phyloP scores from a whole-genome alignment of 495 filamentous ascomycete species.

The Amphirosellinia nigrospora region DNA sequence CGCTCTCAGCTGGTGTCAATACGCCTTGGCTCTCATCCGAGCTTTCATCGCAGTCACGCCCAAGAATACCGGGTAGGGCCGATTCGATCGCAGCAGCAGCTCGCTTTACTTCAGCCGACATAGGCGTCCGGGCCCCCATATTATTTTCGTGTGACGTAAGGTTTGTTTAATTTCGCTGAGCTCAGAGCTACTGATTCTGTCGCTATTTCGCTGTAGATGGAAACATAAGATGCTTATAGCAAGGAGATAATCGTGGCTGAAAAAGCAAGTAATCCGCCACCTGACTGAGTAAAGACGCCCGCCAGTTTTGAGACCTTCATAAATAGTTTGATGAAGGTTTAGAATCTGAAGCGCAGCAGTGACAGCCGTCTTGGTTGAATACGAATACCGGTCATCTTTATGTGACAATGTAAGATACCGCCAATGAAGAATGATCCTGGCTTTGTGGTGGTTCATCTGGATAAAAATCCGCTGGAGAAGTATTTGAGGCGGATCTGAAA shows the following conservation, averaged over 20 bases:
- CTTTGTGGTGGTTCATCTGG: constrained; percentile 40
- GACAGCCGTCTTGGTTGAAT: constrained; percentile 44
- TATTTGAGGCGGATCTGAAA: constrained; percentile 37
- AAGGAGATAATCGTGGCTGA: constrained; percentile 45
- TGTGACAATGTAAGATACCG: constrained; percentile 39
- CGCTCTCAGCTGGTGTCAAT: constrained; percentile 4
- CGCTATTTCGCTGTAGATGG: constrained; percentile 31
- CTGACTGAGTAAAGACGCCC: constrained; percentile 42
- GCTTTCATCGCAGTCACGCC: constrained; percentile 12
- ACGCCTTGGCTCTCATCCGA: constrained; percentile 6
- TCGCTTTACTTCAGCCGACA: constrained; percentile 17
- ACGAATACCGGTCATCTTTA: constrained; percentile 39
- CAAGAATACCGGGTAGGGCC: constrained; percentile 18
- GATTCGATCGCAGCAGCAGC: constrained; percentile 21
- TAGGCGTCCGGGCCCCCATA: constrained; percentile 11
- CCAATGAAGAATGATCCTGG: constrained; percentile 42
- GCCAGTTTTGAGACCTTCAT: constrained; percentile 43
- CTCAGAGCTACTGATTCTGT: constrained; percentile 20
- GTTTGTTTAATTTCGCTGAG: constrained; percentile 17
- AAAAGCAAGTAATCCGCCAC: constrained; percentile 43
- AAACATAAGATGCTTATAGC: constrained; percentile 51
- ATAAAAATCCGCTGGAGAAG: constrained; percentile 45
- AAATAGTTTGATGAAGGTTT: constrained; percentile 42
- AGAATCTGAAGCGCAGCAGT: constrained; percentile 45
- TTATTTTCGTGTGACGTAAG: constrained; percentile 15